Evolutionary conservation across 768 basidiomycete genomes (phyloP).

Genomic region (Trametes villosa): DNA sequence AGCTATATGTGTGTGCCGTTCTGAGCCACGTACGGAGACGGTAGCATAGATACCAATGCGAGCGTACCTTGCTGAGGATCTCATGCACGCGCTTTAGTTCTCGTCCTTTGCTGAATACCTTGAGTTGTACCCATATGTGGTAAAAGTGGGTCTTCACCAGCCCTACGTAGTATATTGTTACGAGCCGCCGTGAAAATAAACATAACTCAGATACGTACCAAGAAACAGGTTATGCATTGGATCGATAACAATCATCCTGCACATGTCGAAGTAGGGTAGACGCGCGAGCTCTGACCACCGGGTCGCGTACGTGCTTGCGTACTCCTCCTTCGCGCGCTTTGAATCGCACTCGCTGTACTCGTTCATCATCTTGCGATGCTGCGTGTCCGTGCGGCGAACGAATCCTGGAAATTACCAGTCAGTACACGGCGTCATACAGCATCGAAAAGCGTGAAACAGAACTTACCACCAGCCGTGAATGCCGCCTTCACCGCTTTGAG

Average conservation of each 20-base stretch:
- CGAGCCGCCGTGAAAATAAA: background rate
- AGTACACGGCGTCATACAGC: no score
- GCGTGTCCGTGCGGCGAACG: conserved; percentile 15
- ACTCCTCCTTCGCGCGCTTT: background rate
- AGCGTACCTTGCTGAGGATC: conserved; percentile 18
- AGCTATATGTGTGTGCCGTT: conserved; percentile 32
- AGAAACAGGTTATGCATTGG: conserved; percentile 25
- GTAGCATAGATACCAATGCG: background rate
- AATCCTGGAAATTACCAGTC: conserved; percentile 6
- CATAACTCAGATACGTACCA: background rate
- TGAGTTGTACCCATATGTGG: conserved; percentile 16
- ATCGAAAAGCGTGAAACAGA: background rate
- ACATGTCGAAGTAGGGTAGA: conserved; percentile 19
- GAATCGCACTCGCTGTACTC: conserved; percentile 4
- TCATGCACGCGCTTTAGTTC: conserved; percentile 17
- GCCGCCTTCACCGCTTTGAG: conserved; percentile 28
- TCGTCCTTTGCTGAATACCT: conserved; percentile 9
- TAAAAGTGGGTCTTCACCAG: conserved; percentile 23
- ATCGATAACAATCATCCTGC: conserved; percentile 16
- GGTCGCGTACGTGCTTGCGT: conserved; percentile 6
- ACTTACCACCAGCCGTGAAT: conserved; percentile 29
- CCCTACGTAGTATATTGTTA: background rate
- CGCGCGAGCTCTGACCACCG: conserved; percentile 18
- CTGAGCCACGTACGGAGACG: background rate
- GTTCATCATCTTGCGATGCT: conserved; percentile 24